Evolutionary conservation across 2,329 filamentous ascomycete species (phyloP).

Genomic region (Aspergillus ibericus): DNA sequence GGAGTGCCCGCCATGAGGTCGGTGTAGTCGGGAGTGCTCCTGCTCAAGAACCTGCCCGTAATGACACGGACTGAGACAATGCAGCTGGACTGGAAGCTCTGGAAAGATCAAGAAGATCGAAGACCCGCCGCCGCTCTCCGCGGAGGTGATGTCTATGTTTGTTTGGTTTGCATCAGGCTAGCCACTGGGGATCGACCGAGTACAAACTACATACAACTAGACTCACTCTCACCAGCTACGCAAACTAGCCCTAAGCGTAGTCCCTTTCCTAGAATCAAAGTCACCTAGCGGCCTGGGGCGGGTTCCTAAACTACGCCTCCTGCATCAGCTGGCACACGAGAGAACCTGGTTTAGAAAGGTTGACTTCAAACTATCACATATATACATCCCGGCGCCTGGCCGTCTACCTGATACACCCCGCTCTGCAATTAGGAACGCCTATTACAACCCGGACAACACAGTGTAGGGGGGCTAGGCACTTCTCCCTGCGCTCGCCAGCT

Average conservation of each 20-base stretch:
- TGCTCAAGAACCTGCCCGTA: neutral
- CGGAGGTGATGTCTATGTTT: conserved; percentile 25
- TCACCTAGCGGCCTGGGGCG: too few species aligned
- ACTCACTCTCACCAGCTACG: too few species aligned
- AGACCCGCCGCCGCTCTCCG: conserved; percentile 4
- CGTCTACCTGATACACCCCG: neutral
- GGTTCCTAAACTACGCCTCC: too few species aligned
- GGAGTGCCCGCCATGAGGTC: conserved; percentile 35
- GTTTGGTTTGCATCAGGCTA: conserved; percentile 27
- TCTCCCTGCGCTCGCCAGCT: conserved; percentile 40
- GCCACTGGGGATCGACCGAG: neutral
- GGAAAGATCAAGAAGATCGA: neutral
- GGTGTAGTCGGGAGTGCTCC: neutral
- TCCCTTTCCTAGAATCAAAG: too few species aligned
- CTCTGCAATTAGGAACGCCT: neutral
- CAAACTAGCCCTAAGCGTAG: too few species aligned
- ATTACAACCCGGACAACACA: neutral
- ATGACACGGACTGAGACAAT: neutral
- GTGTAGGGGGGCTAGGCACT: neutral
- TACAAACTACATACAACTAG: too few species aligned
- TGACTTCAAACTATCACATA: neutral
- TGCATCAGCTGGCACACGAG: too few species aligned
- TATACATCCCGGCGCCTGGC: neutral
- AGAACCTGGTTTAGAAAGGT: too few species aligned
- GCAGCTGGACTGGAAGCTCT: neutral